Evolutionary conservation across 257 asterid genomes (phyloP), one percentile per base, ranked within the genome.

Genomic region (Prunella vulgaris): DNA sequence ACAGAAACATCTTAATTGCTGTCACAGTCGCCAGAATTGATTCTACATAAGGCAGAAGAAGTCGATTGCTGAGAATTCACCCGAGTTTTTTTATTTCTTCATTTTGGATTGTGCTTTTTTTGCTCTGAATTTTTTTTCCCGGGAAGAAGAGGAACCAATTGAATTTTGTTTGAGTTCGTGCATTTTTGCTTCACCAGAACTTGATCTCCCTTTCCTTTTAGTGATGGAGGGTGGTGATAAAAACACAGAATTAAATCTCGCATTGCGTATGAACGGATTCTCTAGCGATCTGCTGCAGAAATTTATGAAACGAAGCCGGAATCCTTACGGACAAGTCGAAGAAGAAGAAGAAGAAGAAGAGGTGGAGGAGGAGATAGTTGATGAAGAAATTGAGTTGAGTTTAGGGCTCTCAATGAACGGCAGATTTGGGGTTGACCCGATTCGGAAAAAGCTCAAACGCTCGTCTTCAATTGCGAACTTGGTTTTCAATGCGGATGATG

Each of bases 321-420:
- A 53, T 48, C 54, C 40, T 10, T 42, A 27, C 1, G 73, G 10
- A 12, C 14, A 40, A 1, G 1, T 15, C 1, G 77, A 25, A 2
- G 32, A n/a, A 0, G 83, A 65, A 2, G 81, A 35, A 4, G 49
- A 42, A 0, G 75, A 10, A 12, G 22, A 35, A 0, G 76, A 38
- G 1, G 78, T 20, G 0, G 86, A 71, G 1, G 77, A 18, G 0
- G 86, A 71, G 0, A 25, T 25, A 93, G 82, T 54, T 93, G 64
- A 83, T 25, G 94, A 57, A 4, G 92, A 72, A 6, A 35, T 93
- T 25, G 93, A 93, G 82, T 56, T 93, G 65, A 83, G 88, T 69
- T 75, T 93, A 67, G 96, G 95, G 38, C 95, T 90, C 4, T 90
- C 98, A 0, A 62, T 76, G 81, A 92, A 90, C 73, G 98, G 98